Percentiles rank a stretch among this genome's conserved stretches.
Evolutionary conservation across 2,329 filamentous ascomycete genomes (phyloP).

Genomic region (Myriangium duriaei): DNA sequence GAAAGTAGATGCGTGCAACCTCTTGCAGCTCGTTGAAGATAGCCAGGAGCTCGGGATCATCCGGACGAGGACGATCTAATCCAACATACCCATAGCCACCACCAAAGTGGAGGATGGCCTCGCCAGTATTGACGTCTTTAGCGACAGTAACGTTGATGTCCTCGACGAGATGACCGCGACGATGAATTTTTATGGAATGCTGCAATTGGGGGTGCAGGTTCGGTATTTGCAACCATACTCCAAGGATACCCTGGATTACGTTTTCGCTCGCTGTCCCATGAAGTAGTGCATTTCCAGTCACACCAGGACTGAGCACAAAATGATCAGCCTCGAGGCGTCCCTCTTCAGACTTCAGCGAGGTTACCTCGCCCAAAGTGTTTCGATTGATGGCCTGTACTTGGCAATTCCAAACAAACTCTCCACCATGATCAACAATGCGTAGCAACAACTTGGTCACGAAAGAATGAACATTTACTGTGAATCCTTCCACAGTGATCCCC

Average conservation of each 20-base stretch:
- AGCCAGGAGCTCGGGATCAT: background rate
- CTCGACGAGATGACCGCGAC: background rate
- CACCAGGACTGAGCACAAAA: background rate
- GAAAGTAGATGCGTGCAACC: background rate
- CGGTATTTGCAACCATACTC: background rate
- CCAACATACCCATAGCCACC: background rate
- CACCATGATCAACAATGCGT: background rate
- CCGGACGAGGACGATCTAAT: background rate
- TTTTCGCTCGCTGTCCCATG: background rate
- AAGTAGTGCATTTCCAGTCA: background rate
- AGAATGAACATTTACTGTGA: background rate
- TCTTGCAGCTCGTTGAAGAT: background rate
- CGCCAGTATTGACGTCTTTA: background rate
- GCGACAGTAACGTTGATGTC: background rate
- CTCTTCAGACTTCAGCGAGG: background rate
- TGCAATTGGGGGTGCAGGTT: background rate
- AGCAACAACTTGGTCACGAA: background rate
- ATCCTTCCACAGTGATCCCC: background rate
- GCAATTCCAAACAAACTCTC: background rate
- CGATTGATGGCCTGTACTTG: background rate
- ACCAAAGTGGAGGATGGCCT: background rate
- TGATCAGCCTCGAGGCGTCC: background rate
- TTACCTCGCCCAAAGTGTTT: background rate
- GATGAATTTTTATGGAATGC: background rate
- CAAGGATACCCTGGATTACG: background rate